A percentile compares a stretch with the other conserved stretches of the same genome.
These are phyloP conservation scores for Chalaropsis thielavioides DNA, from an alignment of 2,329 filamentous ascomycete species.

Conservation along the genomic window DNA sequence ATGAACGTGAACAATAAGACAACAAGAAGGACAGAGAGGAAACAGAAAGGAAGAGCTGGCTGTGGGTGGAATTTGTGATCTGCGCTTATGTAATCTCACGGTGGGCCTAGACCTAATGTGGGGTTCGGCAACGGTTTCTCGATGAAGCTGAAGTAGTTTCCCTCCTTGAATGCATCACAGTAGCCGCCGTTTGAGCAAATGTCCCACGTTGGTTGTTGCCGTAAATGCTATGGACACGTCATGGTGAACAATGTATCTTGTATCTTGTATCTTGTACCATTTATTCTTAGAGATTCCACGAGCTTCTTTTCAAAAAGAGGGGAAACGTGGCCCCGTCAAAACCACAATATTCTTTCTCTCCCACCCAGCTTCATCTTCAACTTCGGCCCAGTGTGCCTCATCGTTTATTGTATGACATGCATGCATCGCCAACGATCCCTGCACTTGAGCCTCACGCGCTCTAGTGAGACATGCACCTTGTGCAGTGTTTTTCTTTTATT, in stretches of 20 bases:
- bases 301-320: neutral
- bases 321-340: too few species aligned
- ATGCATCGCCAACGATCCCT: neutral
- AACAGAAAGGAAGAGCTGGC: neutral
- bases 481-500: neutral
- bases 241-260: neutral
- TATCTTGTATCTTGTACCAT: neutral
- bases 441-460: constrained; percentile 1
- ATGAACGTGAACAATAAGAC: neutral
- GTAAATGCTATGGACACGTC: neutral
- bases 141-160: neutral
- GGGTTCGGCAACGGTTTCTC: neutral
- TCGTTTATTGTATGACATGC: neutral
- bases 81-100: neutral
- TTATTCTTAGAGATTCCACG: neutral
- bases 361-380: neutral
- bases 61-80: neutral
- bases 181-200: too few species aligned
- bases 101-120: neutral
- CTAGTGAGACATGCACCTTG: neutral
- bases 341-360: too few species aligned
- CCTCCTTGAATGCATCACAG: too few species aligned
- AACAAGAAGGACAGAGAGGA: neutral
- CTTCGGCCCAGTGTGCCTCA: neutral
- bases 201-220: neutral